Percentiles rank a stretch among this genome's conserved stretches.
These are phyloP conservation scores for Aspergillus wentii DNA, from an alignment of 495 filamentous ascomycete genomes.

Conservation along the genomic window DNA sequence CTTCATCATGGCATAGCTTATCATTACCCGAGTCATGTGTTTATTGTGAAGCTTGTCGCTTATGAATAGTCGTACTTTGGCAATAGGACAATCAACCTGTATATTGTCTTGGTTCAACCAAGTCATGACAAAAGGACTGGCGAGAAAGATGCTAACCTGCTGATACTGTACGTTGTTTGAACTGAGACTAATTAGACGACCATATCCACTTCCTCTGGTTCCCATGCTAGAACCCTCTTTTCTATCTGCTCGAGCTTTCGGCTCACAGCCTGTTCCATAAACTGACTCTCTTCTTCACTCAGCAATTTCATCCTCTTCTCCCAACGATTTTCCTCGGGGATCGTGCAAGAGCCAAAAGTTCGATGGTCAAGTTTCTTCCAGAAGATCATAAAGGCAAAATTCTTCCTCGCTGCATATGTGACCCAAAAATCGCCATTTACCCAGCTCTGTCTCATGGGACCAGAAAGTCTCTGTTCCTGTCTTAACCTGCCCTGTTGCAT, in stretches of 20 bases:
- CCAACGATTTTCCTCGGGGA: conserved; percentile 3
- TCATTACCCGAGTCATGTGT: too few relatives aligned
- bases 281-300: conserved; percentile 2
- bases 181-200: not conserved
- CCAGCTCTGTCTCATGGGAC: conserved; percentile 7
- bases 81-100: too few relatives aligned
- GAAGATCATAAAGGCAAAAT: conserved; percentile 13
- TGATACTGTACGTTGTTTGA: not conserved
- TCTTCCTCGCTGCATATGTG: conserved; percentile 8
- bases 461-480: conserved; percentile 4
- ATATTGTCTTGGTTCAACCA: not conserved
- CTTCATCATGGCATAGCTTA: too few relatives aligned
- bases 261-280: conserved; percentile 7
- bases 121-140: not conserved
- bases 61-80: too few relatives aligned
- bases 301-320: conserved; percentile 5
- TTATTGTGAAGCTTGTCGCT: too few relatives aligned
- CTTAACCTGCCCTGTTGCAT: conserved; percentile 6
- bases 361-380: conserved; percentile 13
- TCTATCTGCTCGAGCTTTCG: conserved; percentile 3
- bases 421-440: conserved; percentile 9
- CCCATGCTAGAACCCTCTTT: conserved; percentile 7
- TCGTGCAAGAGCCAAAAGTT: conserved; percentile 12
- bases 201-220: conserved; percentile 7
- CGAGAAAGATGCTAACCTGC: not conserved